phyloP scores from a whole-genome alignment of 179 eudicot species.

The Amaranthus tricolor region DNA sequence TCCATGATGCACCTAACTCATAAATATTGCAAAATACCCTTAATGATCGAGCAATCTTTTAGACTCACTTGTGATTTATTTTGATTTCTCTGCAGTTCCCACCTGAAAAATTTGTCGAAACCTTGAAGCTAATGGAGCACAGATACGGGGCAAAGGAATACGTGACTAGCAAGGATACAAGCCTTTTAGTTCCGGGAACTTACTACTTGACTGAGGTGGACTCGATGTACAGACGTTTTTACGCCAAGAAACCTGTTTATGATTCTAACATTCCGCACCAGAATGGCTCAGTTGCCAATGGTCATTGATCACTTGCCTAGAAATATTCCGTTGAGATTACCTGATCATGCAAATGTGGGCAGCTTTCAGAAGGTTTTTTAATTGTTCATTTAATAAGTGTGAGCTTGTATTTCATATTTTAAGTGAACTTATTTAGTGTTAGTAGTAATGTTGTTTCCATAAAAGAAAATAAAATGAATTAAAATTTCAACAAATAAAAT shows the following conservation, averaged over 20 bases:
- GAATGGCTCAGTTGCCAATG: constrained; percentile 61
- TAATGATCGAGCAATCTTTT: neutral
- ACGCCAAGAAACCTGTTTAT: constrained; percentile 53
- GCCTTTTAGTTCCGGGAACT: constrained; percentile 81
- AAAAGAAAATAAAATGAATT: neutral
- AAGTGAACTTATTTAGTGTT: constrained; percentile 7
- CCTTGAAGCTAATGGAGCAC: constrained; percentile 90
- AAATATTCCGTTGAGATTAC: constrained; percentile 4
- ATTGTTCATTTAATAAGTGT: constrained; percentile 22
- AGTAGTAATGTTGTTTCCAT: constrained; percentile 11
- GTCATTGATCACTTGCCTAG: constrained; percentile 42
- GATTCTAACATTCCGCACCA: constrained; percentile 9
- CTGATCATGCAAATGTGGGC: neutral
- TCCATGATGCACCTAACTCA: too few species aligned
- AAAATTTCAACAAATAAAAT: too few species aligned
- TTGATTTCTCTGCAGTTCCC: constrained; percentile 49
- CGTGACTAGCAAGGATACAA: constrained; percentile 81
- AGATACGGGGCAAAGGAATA: constrained; percentile 89
- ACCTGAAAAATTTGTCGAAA: constrained; percentile 88
- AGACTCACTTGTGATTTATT: neutral
- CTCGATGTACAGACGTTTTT: constrained; percentile 80
- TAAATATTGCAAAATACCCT: too few species aligned
- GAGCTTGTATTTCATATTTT: constrained; percentile 16
- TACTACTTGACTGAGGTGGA: constrained; percentile 94
- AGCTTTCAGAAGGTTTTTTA: constrained; percentile 7